phyloP scores from a whole-genome alignment of 148 eudicot species.

The Camellia japonica region DNA sequence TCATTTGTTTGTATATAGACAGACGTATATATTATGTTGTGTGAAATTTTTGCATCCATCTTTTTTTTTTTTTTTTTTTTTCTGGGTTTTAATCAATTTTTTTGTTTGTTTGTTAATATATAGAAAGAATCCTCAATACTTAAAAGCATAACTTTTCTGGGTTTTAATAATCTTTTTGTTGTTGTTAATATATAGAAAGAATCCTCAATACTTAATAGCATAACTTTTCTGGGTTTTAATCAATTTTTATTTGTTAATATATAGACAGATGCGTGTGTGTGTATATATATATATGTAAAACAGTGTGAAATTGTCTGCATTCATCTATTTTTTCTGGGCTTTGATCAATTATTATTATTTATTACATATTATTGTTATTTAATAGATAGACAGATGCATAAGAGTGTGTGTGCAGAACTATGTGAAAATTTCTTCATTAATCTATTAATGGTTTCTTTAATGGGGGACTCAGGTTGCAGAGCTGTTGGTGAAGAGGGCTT shows the following conservation, averaged over 20 bases:
- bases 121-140: no score
- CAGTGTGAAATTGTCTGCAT: neutral
- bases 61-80: no score
- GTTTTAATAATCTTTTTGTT: no score
- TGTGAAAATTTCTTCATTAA: neutral
- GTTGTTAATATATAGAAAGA: no score
- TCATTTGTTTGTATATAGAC: neutral
- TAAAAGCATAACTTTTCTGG: no score
- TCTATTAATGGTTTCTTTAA: neutral
- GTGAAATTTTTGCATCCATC: no score
- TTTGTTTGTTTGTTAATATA: no score
- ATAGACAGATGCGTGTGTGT: neutral
- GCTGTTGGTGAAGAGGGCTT: slow-evolving; percentile 31
- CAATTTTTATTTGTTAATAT: no score
- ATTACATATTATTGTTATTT: no score
- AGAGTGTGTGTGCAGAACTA: neutral
- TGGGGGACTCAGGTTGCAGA: slow-evolving; percentile 49
- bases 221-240: neutral
- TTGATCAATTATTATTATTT: no score
- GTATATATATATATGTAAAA: neutral
- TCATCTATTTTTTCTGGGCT: neutral
- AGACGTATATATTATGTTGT: neutral
- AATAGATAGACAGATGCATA: no score
- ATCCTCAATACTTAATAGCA: neutral
- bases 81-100: no score